Percentiles rank a stretch among this genome's conserved stretches.
Conservation (phyloP, 305 asterid species). For the Plantago lanceolata region DNA sequence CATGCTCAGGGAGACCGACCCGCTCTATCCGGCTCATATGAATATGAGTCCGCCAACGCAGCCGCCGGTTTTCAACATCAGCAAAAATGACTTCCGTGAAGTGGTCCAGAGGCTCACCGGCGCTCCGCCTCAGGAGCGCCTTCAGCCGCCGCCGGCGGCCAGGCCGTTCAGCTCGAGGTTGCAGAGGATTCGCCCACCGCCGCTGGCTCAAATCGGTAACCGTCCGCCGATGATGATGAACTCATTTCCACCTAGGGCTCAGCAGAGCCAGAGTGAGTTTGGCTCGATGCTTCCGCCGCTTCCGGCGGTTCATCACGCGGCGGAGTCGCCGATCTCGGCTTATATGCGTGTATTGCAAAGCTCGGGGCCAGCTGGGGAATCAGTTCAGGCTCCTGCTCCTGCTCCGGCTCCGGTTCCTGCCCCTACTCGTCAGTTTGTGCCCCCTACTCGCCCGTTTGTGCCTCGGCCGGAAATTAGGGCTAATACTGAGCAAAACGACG, state of each 20-base stretch:
- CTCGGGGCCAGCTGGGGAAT: constrained; percentile 27
- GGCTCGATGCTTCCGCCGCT: constrained; percentile 14
- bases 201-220: constrained; percentile 51
- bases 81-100: constrained; percentile 80
- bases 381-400: neutral
- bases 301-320: constrained; percentile 59
- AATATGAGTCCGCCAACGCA: constrained; percentile 49
- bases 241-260: neutral
- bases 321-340: constrained; percentile 90
- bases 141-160: constrained; percentile 49
- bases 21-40: constrained; percentile 10
- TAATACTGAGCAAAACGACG: too few species aligned
- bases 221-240: neutral
- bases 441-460: neutral
- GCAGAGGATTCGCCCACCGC: constrained; percentile 92
- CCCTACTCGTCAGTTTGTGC: neutral
- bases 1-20: constrained; percentile 25
- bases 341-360: constrained; percentile 66
- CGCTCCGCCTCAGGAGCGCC: constrained; percentile 71
- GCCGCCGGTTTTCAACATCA: constrained; percentile 90
- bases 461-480: neutral
- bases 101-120: constrained; percentile 96
- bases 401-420: neutral
- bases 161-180: constrained; percentile 72
- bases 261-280: constrained; percentile 18